These are phyloP conservation scores for Alternaria conjuncta DNA, from an alignment of 2,329 filamentous ascomycete species.

Conservation along the genomic window DNA sequence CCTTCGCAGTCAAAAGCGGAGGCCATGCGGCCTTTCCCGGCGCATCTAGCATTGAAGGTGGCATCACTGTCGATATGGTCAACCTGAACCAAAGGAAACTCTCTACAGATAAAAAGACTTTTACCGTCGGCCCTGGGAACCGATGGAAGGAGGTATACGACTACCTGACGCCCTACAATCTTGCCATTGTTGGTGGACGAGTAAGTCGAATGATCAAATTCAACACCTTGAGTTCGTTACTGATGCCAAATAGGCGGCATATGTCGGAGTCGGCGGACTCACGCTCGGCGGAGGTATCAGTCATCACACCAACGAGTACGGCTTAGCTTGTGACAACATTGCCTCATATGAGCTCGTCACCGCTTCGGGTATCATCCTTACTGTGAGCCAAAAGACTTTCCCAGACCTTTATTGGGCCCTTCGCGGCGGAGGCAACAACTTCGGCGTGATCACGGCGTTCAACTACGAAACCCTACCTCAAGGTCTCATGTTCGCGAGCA, in stretches of 20 bases:
- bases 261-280: slow-evolving; percentile 28
- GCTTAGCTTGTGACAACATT: slow-evolving; percentile 42
- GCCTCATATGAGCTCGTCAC: slow-evolving; percentile 41
- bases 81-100: slow-evolving; percentile 36
- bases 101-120: slow-evolving; percentile 30
- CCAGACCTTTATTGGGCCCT: slow-evolving; percentile 50
- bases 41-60: slow-evolving; percentile 50
- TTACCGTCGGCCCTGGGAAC: slow-evolving; percentile 40
- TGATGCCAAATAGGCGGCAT: slow-evolving; percentile 11
- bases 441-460: slow-evolving; percentile 44
- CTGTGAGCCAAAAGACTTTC: slow-evolving; percentile 30
- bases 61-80: slow-evolving; percentile 53
- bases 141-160: slow-evolving; percentile 46
- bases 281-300: slow-evolving; percentile 28
- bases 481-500: slow-evolving; percentile 7
- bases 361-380: slow-evolving; percentile 24
- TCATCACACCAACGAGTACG: slow-evolving; percentile 11
- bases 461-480: slow-evolving; percentile 23
- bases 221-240: neutral
- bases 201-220: slow-evolving; percentile 7
- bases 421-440: slow-evolving; percentile 44
- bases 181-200: slow-evolving; percentile 39
- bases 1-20: slow-evolving; percentile 54
- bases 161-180: slow-evolving; percentile 24
- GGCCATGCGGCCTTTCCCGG: slow-evolving; percentile 52